Base-by-base conservation (phyloP, 352 stramenopile species). In the Phytophthora podocarpi region DNA sequence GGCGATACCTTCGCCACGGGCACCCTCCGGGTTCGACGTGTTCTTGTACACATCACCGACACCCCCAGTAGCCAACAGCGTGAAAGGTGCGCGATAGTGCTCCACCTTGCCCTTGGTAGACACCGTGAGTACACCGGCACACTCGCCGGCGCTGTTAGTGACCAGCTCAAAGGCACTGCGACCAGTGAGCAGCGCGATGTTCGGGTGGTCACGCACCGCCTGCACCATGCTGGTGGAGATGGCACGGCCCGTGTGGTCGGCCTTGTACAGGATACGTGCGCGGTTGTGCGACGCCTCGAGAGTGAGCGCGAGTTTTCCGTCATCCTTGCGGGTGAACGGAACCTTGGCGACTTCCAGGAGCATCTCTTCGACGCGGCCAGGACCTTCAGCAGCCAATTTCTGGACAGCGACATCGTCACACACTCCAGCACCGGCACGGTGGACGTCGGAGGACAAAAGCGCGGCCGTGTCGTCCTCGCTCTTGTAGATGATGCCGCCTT, bases 401-500 rank as follows among this genome's bases (percentile, higher is more conserved):
- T 92, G 85, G 1, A 98, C 93, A 1, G 95, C 95, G 12, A 78
- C 66, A 36, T 97, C 83, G 46, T 97, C 83, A 59, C 93, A 98
- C 2, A 98, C 74, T 6, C 94, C 91, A 16, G 93, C 93, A 23
- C 93, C 93, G 20, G 93, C 91, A 24, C 83, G 74, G 57, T 97
- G 85, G 11, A 98, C 93, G 63, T 98, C 93, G 0, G 84, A 79
- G 4, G 94, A 91, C 13, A 98, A 68, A 46, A 92, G 70, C 7
- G 82, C 71, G 0, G 93, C 87, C 18, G 89, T 87, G 68, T 98
- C 95, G 54, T 97, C 86, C 24, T 80, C 55, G 27, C 82, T 80
- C 62, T 93, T 93, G 79, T 98, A 98, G 55, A 98, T 98, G 60
- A 98, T 98, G 5, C 96, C 96, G 23, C 96, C 96, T 64, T 98